These are phyloP conservation scores for Penicillium diatomitis DNA, from an alignment of 495 filamentous ascomycete genomes.

Conservation along the genomic window DNA sequence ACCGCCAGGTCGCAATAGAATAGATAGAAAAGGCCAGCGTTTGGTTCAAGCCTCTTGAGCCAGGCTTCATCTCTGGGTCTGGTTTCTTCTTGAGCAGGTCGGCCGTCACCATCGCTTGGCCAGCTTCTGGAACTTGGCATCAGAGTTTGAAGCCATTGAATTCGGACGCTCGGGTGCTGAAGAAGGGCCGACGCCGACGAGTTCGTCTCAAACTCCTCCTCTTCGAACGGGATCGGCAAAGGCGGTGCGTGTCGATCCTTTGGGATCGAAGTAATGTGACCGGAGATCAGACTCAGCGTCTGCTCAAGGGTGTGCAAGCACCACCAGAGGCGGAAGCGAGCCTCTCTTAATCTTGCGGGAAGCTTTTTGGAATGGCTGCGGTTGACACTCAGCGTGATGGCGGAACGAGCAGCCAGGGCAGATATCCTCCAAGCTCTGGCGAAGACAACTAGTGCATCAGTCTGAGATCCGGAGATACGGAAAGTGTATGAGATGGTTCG, in stretches of 20 bases:
- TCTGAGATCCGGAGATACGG: too few species aligned
- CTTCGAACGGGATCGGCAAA: neutral
- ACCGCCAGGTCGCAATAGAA: constrained; percentile 42
- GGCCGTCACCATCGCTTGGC: neutral
- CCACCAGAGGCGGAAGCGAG: constrained; percentile 53
- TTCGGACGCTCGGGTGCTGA: neutral
- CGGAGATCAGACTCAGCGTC: constrained; percentile 47
- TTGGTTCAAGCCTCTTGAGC: neutral
- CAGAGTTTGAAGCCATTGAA: neutral
- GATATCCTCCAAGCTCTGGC: neutral
- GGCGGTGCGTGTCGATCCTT: constrained; percentile 30
- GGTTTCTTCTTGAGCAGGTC: neutral
- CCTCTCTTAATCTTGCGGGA: constrained; percentile 36
- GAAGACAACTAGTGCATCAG: neutral
- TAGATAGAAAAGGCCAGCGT: neutral
- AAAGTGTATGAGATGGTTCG: too few species aligned
- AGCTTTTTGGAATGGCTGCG: constrained; percentile 17
- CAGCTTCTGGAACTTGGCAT: neutral
- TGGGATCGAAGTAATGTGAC: constrained; percentile 44
- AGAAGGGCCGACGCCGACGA: neutral
- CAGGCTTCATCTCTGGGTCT: neutral
- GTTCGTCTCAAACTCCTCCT: neutral
- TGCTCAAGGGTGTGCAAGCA: constrained; percentile 49
- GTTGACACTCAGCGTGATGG: neutral
- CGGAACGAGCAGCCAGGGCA: neutral